Evolutionary conservation across 2,329 filamentous ascomycete species (phyloP).

Genomic region (Coniochaeta sp.): DNA sequence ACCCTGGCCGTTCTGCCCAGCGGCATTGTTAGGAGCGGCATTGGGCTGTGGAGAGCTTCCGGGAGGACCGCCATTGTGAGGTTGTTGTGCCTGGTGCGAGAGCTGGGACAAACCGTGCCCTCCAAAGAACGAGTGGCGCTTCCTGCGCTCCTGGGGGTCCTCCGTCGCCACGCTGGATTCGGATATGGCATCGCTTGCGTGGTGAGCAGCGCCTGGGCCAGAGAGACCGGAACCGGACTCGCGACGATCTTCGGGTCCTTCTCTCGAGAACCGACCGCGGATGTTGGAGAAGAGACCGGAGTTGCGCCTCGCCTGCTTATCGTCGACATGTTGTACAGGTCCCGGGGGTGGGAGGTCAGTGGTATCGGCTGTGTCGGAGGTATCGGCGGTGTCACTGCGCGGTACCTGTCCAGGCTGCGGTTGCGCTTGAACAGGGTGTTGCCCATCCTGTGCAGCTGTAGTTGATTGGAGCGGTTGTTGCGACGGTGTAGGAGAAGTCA

Average conservation of each 20-base stretch:
- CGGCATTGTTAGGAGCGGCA: not conserved
- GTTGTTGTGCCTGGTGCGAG: not conserved
- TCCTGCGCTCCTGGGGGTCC: slow-evolving; percentile 26
- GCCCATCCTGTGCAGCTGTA: not conserved
- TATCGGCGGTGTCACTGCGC: slow-evolving; percentile 31
- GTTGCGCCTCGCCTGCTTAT: slow-evolving; percentile 27
- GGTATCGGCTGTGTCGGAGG: not conserved
- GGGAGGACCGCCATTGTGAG: not conserved
- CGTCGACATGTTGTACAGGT: slow-evolving; percentile 25
- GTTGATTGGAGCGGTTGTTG: not conserved
- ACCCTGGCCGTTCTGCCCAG: not conserved
- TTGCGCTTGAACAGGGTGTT: slow-evolving; percentile 1
- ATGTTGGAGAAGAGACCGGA: slow-evolving; percentile 46
- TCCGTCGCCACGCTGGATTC: slow-evolving; percentile 32
- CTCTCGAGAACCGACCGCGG: slow-evolving; percentile 33
- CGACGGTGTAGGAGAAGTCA: not conserved
- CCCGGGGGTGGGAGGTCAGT: slow-evolving; percentile 26
- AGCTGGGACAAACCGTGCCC: slow-evolving; percentile 13
- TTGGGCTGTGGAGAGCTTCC: not conserved
- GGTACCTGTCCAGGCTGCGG: slow-evolving; percentile 19
- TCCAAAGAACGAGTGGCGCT: slow-evolving; percentile 32
- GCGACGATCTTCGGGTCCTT: slow-evolving; percentile 22
- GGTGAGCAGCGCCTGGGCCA: too few relatives aligned
- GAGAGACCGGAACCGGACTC: slow-evolving; percentile 14
- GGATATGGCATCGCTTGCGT: slow-evolving; percentile 31